A percentile compares a stretch with the other conserved stretches of the same genome.
These are phyloP conservation scores for Amaranthus cruentus DNA, from an alignment of 148 eudicot species.

Conservation along the genomic window DNA sequence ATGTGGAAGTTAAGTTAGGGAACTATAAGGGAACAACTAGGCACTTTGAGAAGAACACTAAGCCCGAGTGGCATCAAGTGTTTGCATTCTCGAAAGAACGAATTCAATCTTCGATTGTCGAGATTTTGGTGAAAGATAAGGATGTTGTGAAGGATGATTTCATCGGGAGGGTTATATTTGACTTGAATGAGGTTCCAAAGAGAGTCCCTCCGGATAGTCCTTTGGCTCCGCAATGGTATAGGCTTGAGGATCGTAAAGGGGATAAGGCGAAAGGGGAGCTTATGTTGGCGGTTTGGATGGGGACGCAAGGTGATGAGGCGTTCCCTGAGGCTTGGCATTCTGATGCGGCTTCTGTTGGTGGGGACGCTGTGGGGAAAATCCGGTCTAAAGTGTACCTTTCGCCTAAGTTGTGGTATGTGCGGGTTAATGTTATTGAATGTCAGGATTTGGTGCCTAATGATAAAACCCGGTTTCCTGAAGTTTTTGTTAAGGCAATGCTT, in stretches of 20 bases:
- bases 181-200: slow-evolving; percentile 55
- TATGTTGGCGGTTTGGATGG: slow-evolving; percentile 83
- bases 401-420: slow-evolving; percentile 72
- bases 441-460: slow-evolving; percentile 62
- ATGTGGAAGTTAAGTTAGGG: slow-evolving; percentile 63
- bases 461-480: slow-evolving; percentile 51
- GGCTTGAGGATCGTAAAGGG: slow-evolving; percentile 50
- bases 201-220: slow-evolving; percentile 82
- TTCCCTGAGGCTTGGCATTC: slow-evolving; percentile 81
- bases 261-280: slow-evolving; percentile 61
- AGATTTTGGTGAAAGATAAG: slow-evolving; percentile 61
- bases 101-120: slow-evolving; percentile 54
- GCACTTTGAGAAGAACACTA: slow-evolving; percentile 60
- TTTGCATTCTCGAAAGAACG: slow-evolving; percentile 73
- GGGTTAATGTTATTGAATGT: slow-evolving; percentile 72
- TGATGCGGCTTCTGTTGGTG: slow-evolving; percentile 61
- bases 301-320: slow-evolving; percentile 78
- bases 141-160: slow-evolving; percentile 54
- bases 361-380: slow-evolving; percentile 50
- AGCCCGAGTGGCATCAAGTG: slow-evolving; percentile 71
- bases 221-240: slow-evolving; percentile 81
- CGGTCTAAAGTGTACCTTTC: slow-evolving; percentile 73
- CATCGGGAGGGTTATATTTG: slow-evolving; percentile 52
- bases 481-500: slow-evolving; percentile 41
- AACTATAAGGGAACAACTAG: slow-evolving; percentile 71